Conservation (phyloP, 306 rosid genomes). For the Purshia tridentata region DNA sequence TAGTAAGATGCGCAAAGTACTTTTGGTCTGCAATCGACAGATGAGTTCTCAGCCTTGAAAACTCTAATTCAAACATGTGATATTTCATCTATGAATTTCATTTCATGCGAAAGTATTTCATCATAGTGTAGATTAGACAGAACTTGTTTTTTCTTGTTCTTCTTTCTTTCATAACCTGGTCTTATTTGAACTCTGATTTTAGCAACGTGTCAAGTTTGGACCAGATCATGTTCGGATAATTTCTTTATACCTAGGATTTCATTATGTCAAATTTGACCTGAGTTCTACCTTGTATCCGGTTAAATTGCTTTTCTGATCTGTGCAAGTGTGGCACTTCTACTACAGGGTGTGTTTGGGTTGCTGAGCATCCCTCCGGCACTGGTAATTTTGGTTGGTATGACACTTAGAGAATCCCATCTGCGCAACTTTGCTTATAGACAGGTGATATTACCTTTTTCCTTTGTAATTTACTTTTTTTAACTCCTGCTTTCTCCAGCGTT, state of each 20-base stretch:
- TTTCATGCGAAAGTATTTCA: neutral
- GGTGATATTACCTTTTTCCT: slow-evolving; percentile 43
- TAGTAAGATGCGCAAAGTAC: no score
- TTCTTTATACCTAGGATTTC: neutral
- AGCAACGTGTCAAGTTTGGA: neutral
- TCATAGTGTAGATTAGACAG: neutral
- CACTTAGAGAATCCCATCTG: slow-evolving; percentile 67
- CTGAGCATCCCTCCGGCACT: slow-evolving; percentile 77
- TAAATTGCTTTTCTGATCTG: neutral
- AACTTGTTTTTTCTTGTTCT: no score
- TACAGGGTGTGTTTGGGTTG: slow-evolving; percentile 88
- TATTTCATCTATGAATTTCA: neutral
- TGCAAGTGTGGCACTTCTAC: neutral
- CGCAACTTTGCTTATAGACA: slow-evolving; percentile 54
- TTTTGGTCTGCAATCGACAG: neutral
- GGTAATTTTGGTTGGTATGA: slow-evolving; percentile 55
- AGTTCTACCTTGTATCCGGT: neutral
- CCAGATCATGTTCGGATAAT: no score
- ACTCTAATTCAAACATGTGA: neutral
- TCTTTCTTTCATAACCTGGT: no score
- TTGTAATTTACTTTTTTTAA: neutral
- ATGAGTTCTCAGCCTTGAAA: neutral
- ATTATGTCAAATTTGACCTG: neutral
- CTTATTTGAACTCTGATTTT: neutral
- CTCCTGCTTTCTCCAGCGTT: slow-evolving; percentile 5